Percentiles rank a stretch among this genome's conserved stretches.
Evolutionary conservation across 2,329 filamentous ascomycete genomes (phyloP).

Genomic region (Colletotrichum somersetense): DNA sequence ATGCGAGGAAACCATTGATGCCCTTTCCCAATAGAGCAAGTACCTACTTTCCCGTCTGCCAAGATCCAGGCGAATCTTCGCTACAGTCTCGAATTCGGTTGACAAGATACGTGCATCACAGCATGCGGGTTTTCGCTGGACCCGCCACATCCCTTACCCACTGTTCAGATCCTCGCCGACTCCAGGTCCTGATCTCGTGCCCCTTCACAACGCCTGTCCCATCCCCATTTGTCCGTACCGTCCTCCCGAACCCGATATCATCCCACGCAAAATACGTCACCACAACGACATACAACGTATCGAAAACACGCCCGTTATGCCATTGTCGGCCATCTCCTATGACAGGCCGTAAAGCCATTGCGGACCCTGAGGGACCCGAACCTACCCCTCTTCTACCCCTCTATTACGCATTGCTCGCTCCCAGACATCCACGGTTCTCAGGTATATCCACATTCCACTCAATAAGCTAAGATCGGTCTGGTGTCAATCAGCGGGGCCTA

Average conservation of each 20-base stretch:
- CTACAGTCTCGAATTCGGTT: conserved; percentile 20
- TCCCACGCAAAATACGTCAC: conserved; percentile 35
- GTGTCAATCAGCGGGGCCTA: conserved; percentile 32
- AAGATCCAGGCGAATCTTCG: neutral
- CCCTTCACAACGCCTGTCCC: conserved; percentile 14
- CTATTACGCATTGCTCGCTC: conserved; percentile 8
- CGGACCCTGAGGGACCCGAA: conserved; percentile 24
- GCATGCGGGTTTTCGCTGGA: conserved; percentile 27
- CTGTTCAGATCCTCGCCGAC: conserved; percentile 12
- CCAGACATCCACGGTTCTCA: conserved; percentile 15
- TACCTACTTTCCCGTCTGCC: conserved; percentile 15
- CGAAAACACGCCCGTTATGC: neutral
- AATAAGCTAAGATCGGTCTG: conserved; percentile 23
- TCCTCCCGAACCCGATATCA: conserved; percentile 11
- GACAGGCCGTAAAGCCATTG: neutral
- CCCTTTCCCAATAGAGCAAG: conserved; percentile 33
- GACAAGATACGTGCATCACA: conserved; percentile 33
- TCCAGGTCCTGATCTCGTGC: conserved; percentile 29
- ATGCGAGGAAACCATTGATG: conserved; percentile 33
- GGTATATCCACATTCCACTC: conserved; percentile 35
- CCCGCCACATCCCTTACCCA: conserved; percentile 9
- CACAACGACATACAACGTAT: conserved; percentile 20
- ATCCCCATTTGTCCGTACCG: conserved; percentile 16
- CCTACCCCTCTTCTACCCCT: conserved; percentile 29
- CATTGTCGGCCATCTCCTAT: neutral